Conservation (phyloP, 129 eudicot genomes). For the Artemisia annua region DNA sequence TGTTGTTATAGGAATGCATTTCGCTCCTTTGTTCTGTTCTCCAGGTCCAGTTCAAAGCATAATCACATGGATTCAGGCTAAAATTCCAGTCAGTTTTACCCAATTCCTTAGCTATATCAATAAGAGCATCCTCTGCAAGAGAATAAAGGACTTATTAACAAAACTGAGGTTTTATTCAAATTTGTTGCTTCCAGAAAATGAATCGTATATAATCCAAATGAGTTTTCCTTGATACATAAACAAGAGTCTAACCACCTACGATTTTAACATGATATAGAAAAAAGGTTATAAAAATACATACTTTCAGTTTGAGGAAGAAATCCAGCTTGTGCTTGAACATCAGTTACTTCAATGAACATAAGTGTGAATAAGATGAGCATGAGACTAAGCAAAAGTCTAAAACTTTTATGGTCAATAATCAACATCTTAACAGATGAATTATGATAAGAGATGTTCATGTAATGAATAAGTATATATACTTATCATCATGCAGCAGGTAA, state of each 20-base stretch:
- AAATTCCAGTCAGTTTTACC: slow-evolving; percentile 51
- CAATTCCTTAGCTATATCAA: slow-evolving; percentile 43
- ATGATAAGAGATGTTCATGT: too few species aligned
- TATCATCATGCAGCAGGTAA: not conserved
- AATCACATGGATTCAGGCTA: slow-evolving; percentile 44
- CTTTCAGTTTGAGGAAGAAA: slow-evolving; percentile 36
- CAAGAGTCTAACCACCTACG: not conserved
- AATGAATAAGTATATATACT: not conserved
- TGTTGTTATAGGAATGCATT: slow-evolving; percentile 25
- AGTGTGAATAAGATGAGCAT: not conserved
- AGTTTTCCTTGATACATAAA: not conserved
- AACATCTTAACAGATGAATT: not conserved
- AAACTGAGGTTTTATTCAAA: too few species aligned
- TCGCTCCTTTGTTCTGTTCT: not conserved
- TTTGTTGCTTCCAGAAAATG: too few species aligned
- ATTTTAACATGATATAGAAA: not conserved
- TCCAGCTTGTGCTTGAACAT: slow-evolving; percentile 24
- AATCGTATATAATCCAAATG: not conserved
- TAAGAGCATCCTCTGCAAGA: slow-evolving; percentile 47
- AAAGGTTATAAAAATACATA: too few species aligned
- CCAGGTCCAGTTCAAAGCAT: slow-evolving; percentile 28
- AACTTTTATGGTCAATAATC: slow-evolving; percentile 5
- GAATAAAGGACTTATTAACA: not conserved
- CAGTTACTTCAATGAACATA: not conserved
- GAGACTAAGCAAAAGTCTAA: slow-evolving; percentile 7